Percentiles rank a stretch among this genome's conserved stretches.
These are phyloP conservation scores for Acanthamoeba triangularis DNA, from an alignment of 208 protist genomes.

Conservation along the genomic window DNA sequence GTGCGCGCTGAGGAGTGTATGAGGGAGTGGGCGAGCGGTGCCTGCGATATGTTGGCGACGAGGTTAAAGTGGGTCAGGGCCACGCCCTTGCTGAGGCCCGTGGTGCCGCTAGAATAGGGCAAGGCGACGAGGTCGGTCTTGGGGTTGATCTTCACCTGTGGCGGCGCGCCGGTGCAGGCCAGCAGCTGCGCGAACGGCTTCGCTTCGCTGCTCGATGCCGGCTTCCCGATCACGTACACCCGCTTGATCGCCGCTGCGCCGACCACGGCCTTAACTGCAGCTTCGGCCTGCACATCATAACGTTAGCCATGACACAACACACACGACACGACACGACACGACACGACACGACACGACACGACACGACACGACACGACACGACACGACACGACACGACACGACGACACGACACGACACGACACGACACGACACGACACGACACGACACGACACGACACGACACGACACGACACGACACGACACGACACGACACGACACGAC, in stretches of 20 bases:
- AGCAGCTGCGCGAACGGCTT: not conserved
- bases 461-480: not conserved
- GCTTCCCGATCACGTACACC: not conserved
- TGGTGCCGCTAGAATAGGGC: conserved; percentile 91
- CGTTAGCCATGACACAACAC: not conserved
- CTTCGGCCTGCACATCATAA: not conserved
- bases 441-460: not conserved
- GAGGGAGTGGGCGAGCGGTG: conserved; percentile 82
- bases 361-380: not conserved
- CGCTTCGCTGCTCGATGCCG: not conserved
- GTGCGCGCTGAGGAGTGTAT: conserved; percentile 78
- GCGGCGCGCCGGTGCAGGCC: not conserved
- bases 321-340: not conserved
- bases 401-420: not conserved
- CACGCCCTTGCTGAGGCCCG: conserved; percentile 96
- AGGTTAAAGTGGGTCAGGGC: conserved; percentile 96
- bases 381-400: not conserved
- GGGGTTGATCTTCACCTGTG: conserved; percentile 44
- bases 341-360: not conserved
- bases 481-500: not conserved
- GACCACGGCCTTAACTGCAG: not conserved
- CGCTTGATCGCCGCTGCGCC: not conserved
- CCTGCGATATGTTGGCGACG: conserved; percentile 92
- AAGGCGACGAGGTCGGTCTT: conserved; percentile 39
- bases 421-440: not conserved